Percentiles rank a stretch among this genome's conserved stretches.
These are phyloP conservation scores for Sarcocystis neurona DNA, from an alignment of 169 alveolate genomes.

Conservation along the genomic window DNA sequence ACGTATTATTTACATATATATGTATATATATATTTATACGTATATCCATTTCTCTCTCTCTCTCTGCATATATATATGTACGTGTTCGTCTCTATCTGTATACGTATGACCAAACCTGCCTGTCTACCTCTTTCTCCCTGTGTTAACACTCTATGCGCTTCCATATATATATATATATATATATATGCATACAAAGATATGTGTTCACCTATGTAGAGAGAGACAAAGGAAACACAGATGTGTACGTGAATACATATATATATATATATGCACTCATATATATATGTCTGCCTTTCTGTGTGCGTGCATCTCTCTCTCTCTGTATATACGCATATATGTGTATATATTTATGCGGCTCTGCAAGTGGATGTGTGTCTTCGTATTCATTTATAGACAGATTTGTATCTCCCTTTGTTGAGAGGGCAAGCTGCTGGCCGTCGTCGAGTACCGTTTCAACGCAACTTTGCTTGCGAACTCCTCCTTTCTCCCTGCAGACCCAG, in stretches of 20 bases:
- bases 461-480: no score
- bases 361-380: neutral
- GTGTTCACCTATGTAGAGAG: neutral
- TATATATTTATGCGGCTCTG: neutral
- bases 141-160: no score
- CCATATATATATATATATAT: neutral
- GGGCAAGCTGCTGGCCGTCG: no score
- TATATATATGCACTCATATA: neutral
- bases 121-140: no score
- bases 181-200: neutral
- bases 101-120: neutral
- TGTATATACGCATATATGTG: neutral
- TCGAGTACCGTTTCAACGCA: no score
- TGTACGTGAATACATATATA: neutral
- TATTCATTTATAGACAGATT: neutral
- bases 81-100: no score
- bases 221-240: neutral
- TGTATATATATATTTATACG: no score
- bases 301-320: neutral
- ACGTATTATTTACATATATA: no score
- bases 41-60: no score
- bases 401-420: no score
- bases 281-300: neutral
- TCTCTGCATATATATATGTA: no score
- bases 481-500: no score